Base-by-base conservation (phyloP, 2,329 filamentous ascomycete genomes). In the Exophiala oligosperma region DNA sequence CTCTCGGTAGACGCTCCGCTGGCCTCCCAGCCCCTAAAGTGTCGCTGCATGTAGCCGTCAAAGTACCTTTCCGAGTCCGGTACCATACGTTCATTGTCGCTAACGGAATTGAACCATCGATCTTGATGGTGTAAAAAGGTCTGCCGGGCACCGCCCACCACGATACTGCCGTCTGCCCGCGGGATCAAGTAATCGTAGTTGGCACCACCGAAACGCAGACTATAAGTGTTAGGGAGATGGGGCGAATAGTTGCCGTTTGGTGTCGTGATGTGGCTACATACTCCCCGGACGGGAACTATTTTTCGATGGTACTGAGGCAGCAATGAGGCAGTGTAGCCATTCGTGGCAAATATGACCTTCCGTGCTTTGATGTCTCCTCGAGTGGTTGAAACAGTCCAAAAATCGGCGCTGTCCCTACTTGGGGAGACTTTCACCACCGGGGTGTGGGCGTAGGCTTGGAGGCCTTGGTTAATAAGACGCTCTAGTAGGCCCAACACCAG, bases 281-380 rank as follows among this genome's bases (percentile, higher is more conserved):
- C 53, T 12, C 53, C 53, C 23, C 89, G 79, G 2, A 89, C 86
- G 0, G 92, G 92, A 2, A 92, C 84, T 63, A 96, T 88, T 5
- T 92, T 79, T 64, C 87, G 84, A 6, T 82, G 78, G 66, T 93
- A 87, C 38, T 76, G 70, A 0, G 90, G 90, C 1, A 92, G 75
- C 3, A 96, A 78, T 59, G 86, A 81, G 1, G 90, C 90, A 0
- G 90, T 92, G 72, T 96, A 94, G 3, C 79, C 92, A 69, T 96
- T 96, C 0, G 89, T 92, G 3, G 90, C 88, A 12, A 96, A 80
- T n/a, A 96, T 79, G 21, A 96, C 83, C 32, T 82, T 79, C 9
- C 77, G 74, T 1, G 91, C 79, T 0, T 71, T 70, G 54, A 95
- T 80, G 44, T 73, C 76, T n/a, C 91, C 92, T 21, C 90, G 84